These are phyloP conservation scores for Colletotrichum viniferum DNA, from an alignment of 2,329 filamentous ascomycete genomes.

Conservation along the genomic window DNA sequence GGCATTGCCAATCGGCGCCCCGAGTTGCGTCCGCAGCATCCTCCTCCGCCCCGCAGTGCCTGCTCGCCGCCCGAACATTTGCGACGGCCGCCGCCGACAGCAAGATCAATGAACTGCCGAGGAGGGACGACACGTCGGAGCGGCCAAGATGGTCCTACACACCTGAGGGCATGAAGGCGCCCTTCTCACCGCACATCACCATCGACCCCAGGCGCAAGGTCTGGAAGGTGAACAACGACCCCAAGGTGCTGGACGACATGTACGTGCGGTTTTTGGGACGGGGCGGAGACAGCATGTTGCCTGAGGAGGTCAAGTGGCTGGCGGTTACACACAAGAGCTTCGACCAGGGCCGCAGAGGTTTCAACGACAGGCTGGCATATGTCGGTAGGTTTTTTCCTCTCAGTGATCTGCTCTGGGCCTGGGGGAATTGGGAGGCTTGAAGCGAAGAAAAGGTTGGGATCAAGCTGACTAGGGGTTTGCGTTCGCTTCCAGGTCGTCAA, in stretches of 20 bases:
- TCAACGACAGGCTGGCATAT: constrained; percentile 92
- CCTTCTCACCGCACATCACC: constrained; percentile 65
- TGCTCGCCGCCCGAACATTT: constrained; percentile 12
- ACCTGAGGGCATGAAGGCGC: constrained; percentile 71
- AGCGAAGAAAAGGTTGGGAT: neutral
- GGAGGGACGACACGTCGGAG: constrained; percentile 1
- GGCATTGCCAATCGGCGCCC: constrained; percentile 17
- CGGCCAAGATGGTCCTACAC: constrained; percentile 71
- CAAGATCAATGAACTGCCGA: constrained; percentile 14
- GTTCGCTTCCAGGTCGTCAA: constrained; percentile 28
- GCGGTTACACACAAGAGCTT: constrained; percentile 98
- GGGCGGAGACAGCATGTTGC: constrained; percentile 74
- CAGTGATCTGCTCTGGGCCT: neutral
- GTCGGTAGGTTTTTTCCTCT: constrained; percentile 65
- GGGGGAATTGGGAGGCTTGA: neutral
- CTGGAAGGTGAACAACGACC: constrained; percentile 78
- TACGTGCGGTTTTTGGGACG: constrained; percentile 78
- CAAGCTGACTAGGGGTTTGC: constrained; percentile 5
- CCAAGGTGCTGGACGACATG: constrained; percentile 74
- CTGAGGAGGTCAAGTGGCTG: constrained; percentile 95
- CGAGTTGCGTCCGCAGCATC: neutral
- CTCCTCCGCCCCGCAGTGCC: constrained; percentile 1
- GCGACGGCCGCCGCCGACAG: constrained; percentile 8
- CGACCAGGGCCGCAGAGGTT: constrained; percentile 90
- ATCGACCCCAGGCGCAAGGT: constrained; percentile 55